These are phyloP conservation scores for Neurospora sp. DNA, from an alignment of 495 filamentous ascomycete species.

Conservation along the genomic window DNA sequence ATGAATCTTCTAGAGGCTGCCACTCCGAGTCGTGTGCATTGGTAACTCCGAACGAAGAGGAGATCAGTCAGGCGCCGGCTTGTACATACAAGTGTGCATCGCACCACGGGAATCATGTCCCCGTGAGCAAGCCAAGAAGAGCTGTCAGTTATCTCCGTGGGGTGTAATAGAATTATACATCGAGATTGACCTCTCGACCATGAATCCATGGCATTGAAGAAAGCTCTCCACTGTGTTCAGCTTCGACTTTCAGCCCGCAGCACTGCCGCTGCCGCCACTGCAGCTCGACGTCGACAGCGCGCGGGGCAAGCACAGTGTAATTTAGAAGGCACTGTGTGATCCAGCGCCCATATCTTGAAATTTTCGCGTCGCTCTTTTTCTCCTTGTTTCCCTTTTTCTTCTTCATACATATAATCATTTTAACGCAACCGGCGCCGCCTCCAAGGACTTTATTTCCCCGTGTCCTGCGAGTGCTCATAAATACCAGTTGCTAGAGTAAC, in stretches of 20 bases:
- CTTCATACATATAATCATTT: slow-evolving; percentile 11
- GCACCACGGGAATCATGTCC: background rate
- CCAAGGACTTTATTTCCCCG: slow-evolving; percentile 18
- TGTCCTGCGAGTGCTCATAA: slow-evolving; percentile 19
- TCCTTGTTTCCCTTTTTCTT: slow-evolving; percentile 3
- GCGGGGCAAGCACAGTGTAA: background rate
- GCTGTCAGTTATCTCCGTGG: background rate
- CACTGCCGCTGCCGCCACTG: background rate
- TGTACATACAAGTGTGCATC: background rate
- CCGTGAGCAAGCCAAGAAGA: background rate
- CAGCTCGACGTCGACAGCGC: background rate
- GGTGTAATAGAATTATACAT: too few species aligned
- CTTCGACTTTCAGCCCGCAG: background rate
- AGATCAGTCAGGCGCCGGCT: background rate
- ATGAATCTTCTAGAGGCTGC: background rate
- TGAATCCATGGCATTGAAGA: too few species aligned
- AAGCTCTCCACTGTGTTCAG: too few species aligned
- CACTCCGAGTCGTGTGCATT: background rate
- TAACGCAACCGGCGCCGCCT: slow-evolving; percentile 23
- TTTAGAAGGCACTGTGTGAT: background rate
- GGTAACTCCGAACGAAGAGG: background rate
- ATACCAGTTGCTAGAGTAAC: slow-evolving; percentile 24
- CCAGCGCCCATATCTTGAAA: background rate
- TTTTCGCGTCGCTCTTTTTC: background rate
- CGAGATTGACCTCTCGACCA: background rate